Evolutionary conservation across 2,329 filamentous ascomycete species (phyloP), one percentile per base, ranked within the genome.

Genomic region (Amauroascus verrucosus): DNA sequence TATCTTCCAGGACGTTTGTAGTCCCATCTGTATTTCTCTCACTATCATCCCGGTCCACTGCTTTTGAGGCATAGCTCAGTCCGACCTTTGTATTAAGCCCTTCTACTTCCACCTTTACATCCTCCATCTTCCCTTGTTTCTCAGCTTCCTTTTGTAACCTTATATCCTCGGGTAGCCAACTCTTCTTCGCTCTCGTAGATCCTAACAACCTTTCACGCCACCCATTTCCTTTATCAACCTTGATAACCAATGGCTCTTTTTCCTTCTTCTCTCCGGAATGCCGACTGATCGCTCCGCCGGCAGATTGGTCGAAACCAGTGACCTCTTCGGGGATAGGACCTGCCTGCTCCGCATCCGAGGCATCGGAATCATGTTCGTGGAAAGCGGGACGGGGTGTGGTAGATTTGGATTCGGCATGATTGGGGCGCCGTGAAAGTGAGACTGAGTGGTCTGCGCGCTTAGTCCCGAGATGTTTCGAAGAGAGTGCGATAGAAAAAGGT

Each of bases 221-320:
- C 74, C 97, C 93, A 67, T 96, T 96, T 65, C 80, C 83, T 63
- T 83, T 86, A 70, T 88, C 86, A 56, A 89, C 85, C 64, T 87
- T 84, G 30, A 81, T 81, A 64, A 91, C 88, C 73, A 89, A 80
- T 59, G 85, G 81, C 63, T 84, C 75, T 37, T 70, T 69, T 73
- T 74, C 61, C 63, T 73, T 57, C 57, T 70, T 57, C 18, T 56
- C 55, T 18, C 59, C 48, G 28, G 58, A 47, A 71, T 80, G 55
- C 67, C 61, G 63, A 3, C 64, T 60, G 38, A 73, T 68, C 2
- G 65, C 68, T 20, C 62, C 67, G 18, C 70, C 70, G 1, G 69
- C 68, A 37, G 61, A 64, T 2, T 68, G 68, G 63, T 81, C 77
- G 62, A 79, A 82, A 26, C 77, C 77, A 5, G 75, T 74, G 22